Percentiles rank a stretch among this genome's conserved stretches.
phyloP scores from a whole-genome alignment of 805 yeast genomes.

The Candida qinlingensis region DNA sequence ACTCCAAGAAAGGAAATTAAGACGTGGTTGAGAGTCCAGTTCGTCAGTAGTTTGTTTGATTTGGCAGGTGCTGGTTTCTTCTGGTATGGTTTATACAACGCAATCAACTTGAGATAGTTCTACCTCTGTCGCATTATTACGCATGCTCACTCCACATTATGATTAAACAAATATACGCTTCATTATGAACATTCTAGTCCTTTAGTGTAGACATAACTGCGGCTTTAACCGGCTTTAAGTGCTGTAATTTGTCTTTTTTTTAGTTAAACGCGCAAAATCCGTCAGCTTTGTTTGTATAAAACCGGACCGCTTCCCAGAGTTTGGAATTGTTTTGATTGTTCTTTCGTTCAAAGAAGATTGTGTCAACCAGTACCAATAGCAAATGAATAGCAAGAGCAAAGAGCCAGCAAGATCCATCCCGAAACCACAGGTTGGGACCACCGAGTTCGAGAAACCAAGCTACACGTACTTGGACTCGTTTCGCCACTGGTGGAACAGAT shows the following conservation, averaged over 20 bases:
- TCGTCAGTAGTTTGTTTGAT: constrained; percentile 13
- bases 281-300: neutral
- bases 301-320: neutral
- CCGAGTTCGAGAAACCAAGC: too few species aligned
- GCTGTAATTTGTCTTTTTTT: neutral
- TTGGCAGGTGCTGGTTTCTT: constrained; percentile 11
- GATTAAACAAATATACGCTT: too few species aligned
- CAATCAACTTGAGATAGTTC: constrained; percentile 6
- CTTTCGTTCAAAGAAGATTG: too few species aligned
- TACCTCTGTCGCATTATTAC: neutral
- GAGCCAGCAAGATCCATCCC: too few species aligned
- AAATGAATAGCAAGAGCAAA: too few species aligned
- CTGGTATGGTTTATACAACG: constrained; percentile 15
- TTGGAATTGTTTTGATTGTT: neutral
- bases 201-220: neutral
- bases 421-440: too few species aligned
- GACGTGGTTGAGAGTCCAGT: constrained; percentile 10
- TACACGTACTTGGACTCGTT: constrained; percentile 30
- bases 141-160: neutral
- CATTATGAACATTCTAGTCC: neutral
- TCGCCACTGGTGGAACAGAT: constrained; percentile 38
- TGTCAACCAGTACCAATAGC: too few species aligned
- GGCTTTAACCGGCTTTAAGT: neutral
- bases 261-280: constrained; percentile 3
- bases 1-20: constrained; percentile 14